These are phyloP conservation scores for Debaryomycetaceae sp. DNA, from an alignment of 1,139 yeast genomes.

Conservation along the genomic window DNA sequence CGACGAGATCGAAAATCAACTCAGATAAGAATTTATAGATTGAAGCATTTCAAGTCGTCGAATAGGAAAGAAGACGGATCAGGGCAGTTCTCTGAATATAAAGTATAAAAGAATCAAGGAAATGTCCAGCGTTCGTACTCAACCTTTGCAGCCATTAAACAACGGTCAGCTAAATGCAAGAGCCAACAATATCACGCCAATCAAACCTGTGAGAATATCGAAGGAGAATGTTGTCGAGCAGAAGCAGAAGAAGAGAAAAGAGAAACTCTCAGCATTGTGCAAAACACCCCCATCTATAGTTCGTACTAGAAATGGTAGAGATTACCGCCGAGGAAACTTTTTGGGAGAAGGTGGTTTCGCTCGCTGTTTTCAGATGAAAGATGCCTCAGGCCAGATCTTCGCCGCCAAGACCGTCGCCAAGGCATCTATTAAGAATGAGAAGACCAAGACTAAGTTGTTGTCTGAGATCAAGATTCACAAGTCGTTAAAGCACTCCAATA, in stretches of 20 bases:
- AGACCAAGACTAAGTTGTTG: slow-evolving; percentile 82
- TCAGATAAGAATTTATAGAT: not conserved
- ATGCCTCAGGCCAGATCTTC: slow-evolving; percentile 77
- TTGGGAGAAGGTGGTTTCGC: slow-evolving; percentile 99
- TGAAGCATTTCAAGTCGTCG: not conserved
- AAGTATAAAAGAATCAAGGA: not conserved
- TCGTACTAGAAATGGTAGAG: slow-evolving; percentile 80
- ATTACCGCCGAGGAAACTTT: slow-evolving; percentile 86
- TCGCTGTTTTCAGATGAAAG: slow-evolving; percentile 95
- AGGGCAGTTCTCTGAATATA: not conserved
- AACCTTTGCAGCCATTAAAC: slow-evolving; percentile 48
- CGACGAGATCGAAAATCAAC: not conserved
- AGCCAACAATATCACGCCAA: slow-evolving; percentile 39
- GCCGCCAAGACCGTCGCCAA: slow-evolving; percentile 99
- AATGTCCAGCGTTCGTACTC: slow-evolving; percentile 38
- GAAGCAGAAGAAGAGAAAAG: slow-evolving; percentile 63
- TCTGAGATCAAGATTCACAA: slow-evolving; percentile 96
- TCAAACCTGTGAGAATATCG: slow-evolving; percentile 31
- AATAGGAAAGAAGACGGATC: not conserved
- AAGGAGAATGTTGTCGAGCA: slow-evolving; percentile 24
- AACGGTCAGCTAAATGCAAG: slow-evolving; percentile 43
- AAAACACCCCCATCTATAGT: slow-evolving; percentile 94
- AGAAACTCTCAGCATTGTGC: slow-evolving; percentile 81
- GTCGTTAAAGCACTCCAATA: slow-evolving; percentile 81
- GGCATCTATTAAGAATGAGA: slow-evolving; percentile 85